These are phyloP conservation scores for Diaporthe sp. DNA, from an alignment of 2,329 filamentous ascomycete genomes.

Conservation along the genomic window DNA sequence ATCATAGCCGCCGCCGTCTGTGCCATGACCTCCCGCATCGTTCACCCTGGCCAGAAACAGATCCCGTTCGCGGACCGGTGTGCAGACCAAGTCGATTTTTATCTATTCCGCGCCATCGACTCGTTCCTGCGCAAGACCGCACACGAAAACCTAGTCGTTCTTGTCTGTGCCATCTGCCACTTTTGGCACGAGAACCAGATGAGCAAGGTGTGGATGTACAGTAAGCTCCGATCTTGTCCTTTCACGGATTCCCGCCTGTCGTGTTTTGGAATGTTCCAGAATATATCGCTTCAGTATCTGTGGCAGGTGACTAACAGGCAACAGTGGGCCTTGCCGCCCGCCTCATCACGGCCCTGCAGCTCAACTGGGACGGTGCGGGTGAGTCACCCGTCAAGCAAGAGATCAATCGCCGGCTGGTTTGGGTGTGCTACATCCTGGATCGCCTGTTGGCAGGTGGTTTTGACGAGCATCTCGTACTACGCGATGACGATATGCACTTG, in stretches of 20 bases:
- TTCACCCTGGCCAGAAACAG: constrained; percentile 50
- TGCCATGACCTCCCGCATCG: constrained; percentile 53
- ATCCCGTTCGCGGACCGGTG: constrained; percentile 55
- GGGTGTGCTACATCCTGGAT: constrained; percentile 56
- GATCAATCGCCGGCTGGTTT: constrained; percentile 53
- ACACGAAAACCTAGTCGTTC: constrained; percentile 45
- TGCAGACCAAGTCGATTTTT: constrained; percentile 55
- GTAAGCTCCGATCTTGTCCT: no score
- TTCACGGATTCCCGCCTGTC: no score
- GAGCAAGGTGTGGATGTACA: constrained; percentile 57
- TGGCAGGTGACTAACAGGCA: no score
- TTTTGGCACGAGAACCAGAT: constrained; percentile 54
- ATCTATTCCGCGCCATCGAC: constrained; percentile 57
- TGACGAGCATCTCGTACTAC: constrained; percentile 55
- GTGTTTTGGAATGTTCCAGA: no score
- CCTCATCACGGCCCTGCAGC: constrained; percentile 54
- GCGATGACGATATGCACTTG: constrained; percentile 55
- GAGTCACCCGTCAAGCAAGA: constrained; percentile 54
- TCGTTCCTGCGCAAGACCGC: constrained; percentile 51
- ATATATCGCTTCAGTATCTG: no score
- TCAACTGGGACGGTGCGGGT: constrained; percentile 54
- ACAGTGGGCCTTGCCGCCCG: constrained; percentile 51
- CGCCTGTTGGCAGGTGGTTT: constrained; percentile 56
- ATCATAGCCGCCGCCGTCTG: constrained; percentile 55
- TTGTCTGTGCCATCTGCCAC: constrained; percentile 54